phyloP scores from a whole-genome alignment of 2,329 filamentous ascomycete genomes.

The Trichoderma sp. region DNA sequence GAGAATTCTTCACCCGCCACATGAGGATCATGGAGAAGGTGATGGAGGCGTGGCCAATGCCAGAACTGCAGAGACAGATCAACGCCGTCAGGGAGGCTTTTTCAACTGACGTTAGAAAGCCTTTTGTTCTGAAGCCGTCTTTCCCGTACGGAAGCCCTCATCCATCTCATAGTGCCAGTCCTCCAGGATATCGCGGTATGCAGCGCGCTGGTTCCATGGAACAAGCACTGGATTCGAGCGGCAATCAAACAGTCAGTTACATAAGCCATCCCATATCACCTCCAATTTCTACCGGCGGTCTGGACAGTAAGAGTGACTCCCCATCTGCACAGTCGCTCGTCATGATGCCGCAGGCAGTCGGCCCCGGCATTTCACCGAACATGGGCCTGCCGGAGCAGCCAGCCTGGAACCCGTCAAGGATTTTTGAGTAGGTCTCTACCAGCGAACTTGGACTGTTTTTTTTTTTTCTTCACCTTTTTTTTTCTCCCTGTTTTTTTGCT shows the following conservation, averaged over 20 bases:
- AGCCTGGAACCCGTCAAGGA: conserved; percentile 79
- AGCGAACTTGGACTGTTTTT: background rate
- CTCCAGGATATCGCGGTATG: conserved; percentile 49
- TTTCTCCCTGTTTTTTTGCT: background rate
- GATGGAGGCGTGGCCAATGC: conserved; percentile 78
- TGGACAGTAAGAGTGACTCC: conserved; percentile 75
- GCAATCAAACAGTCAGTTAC: conserved; percentile 63
- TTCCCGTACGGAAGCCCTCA: conserved; percentile 84
- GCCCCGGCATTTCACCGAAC: conserved; percentile 48
- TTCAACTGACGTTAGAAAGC: conserved; percentile 77
- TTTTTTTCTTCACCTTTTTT: background rate
- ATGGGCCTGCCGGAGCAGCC: conserved; percentile 62
- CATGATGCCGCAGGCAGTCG: conserved; percentile 63
- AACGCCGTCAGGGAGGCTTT: conserved; percentile 87
- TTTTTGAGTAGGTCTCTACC: conserved; percentile 73
- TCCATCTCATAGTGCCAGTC: conserved; percentile 60
- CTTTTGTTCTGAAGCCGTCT: conserved; percentile 82
- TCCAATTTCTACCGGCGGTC: conserved; percentile 69
- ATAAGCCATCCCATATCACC: conserved; percentile 71
- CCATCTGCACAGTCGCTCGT: conserved; percentile 67
- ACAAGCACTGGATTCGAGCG: conserved; percentile 52
- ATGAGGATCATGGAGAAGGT: conserved; percentile 92
- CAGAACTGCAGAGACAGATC: conserved; percentile 85
- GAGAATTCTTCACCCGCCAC: conserved; percentile 85
- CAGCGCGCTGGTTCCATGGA: conserved; percentile 49